phyloP scores from a whole-genome alignment of 345 rosid species.

The Melastoma malabathricum region DNA sequence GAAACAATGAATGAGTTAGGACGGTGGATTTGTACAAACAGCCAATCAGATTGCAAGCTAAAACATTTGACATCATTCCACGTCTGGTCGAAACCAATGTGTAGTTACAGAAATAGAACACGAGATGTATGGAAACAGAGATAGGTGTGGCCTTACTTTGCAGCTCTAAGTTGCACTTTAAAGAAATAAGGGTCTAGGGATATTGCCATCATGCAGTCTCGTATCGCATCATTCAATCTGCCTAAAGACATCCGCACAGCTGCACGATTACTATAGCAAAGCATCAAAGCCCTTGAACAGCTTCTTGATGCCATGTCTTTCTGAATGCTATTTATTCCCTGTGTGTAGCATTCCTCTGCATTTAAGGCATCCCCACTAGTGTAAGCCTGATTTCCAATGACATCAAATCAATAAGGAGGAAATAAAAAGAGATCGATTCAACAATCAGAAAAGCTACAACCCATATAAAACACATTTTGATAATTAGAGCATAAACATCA shows the following conservation, averaged over 20 bases:
- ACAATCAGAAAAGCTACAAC: too few relatives aligned
- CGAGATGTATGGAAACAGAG: background rate
- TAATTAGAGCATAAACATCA: slow-evolving; percentile 1
- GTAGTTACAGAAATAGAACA: too few relatives aligned
- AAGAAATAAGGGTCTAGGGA: slow-evolving; percentile 72
- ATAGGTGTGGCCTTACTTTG: slow-evolving; percentile 41
- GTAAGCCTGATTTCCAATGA: slow-evolving; percentile 94
- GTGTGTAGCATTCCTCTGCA: slow-evolving; percentile 82
- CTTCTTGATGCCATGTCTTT: slow-evolving; percentile 55
- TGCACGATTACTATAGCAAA: slow-evolving; percentile 96
- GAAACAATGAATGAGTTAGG: slow-evolving; percentile 5
- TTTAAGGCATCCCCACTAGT: slow-evolving; percentile 47
- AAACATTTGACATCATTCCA: too few relatives aligned
- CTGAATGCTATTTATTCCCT: slow-evolving; percentile 61
- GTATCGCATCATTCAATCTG: slow-evolving; percentile 78
- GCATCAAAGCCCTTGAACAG: slow-evolving; percentile 76
- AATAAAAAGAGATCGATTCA: background rate
- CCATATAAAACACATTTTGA: too few relatives aligned
- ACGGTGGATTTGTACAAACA: too few relatives aligned
- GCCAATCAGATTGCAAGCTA: too few relatives aligned
- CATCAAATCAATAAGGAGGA: slow-evolving; percentile 1
- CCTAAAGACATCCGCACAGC: slow-evolving; percentile 81
- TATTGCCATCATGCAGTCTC: slow-evolving; percentile 72
- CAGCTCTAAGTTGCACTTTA: slow-evolving; percentile 82
- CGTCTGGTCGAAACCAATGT: too few relatives aligned